phyloP scores from a whole-genome alignment of 768 basidiomycete species.

The Serendipita sp. region DNA sequence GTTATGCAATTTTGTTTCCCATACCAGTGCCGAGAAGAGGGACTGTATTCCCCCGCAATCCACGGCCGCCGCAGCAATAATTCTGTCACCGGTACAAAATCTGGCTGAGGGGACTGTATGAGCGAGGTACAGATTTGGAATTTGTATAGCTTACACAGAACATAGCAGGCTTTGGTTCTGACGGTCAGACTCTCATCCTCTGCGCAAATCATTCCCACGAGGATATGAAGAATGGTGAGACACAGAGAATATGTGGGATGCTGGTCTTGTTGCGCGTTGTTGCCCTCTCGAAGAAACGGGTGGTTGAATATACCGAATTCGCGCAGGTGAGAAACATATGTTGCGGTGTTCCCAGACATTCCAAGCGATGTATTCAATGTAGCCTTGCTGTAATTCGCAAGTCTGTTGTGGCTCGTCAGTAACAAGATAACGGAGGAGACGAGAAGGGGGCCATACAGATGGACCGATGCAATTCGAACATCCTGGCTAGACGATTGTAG shows the following conservation, averaged over 20 bases:
- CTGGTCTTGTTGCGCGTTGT: constrained; percentile 16
- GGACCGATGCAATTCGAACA: constrained; percentile 19
- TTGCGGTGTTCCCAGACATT: not conserved
- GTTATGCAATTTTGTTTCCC: not conserved
- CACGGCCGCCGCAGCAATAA: constrained; percentile 48
- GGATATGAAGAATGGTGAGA: constrained; percentile 49
- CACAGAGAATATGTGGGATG: constrained; percentile 29
- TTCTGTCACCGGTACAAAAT: constrained; percentile 53
- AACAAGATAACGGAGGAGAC: not conserved
- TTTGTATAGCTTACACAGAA: constrained; percentile 37
- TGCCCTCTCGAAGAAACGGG: constrained; percentile 11
- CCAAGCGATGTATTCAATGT: not conserved
- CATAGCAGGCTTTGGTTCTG: constrained; percentile 56
- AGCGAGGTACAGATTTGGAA: constrained; percentile 12
- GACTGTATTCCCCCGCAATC: constrained; percentile 49
- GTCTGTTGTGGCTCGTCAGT: not conserved
- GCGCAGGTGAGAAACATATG: constrained; percentile 24
- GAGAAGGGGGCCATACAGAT: constrained; percentile 25
- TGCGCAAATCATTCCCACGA: constrained; percentile 41
- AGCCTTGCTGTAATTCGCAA: not conserved
- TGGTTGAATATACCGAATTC: constrained; percentile 45
- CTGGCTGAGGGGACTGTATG: constrained; percentile 24
- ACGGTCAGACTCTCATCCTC: constrained; percentile 26
- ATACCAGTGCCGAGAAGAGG: not conserved
- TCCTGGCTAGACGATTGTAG: not conserved